Percentiles rank a stretch among this genome's conserved stretches.
Evolutionary conservation across 2,329 filamentous ascomycete species (phyloP).

Genomic region (Thermothelomyces thermophilus): DNA sequence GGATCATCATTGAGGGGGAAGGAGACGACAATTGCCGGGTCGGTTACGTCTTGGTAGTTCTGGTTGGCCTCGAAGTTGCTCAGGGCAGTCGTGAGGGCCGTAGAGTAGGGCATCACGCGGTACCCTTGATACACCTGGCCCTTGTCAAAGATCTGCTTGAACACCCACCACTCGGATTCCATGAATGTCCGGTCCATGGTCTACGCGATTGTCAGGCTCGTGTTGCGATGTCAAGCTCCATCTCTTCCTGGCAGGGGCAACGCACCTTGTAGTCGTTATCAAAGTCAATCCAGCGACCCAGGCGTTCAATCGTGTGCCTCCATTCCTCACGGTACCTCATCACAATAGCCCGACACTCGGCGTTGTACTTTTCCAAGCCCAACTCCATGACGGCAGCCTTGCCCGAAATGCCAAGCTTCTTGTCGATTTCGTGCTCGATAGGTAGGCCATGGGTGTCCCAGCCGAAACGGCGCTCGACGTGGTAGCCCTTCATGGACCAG

Average conservation of each 20-base stretch:
- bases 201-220: constrained; percentile 36
- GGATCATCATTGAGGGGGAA: constrained; percentile 78
- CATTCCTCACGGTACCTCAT: constrained; percentile 87
- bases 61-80: constrained; percentile 93
- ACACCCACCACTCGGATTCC: constrained; percentile 96
- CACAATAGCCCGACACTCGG: constrained; percentile 84
- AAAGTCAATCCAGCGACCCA: constrained; percentile 96
- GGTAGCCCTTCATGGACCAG: constrained; percentile 94
- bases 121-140: constrained; percentile 83
- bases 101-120: constrained; percentile 92
- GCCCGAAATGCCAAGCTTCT: constrained; percentile 79
- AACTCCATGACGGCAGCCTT: constrained; percentile 81
- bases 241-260: neutral
- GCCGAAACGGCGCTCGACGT: constrained; percentile 87
- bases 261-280: constrained; percentile 89
- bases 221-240: neutral
- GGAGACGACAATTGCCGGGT: constrained; percentile 81
- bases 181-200: constrained; percentile 95
- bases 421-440: constrained; percentile 96
- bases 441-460: constrained; percentile 94
- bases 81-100: constrained; percentile 77
- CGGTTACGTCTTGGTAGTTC: constrained; percentile 89
- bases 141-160: constrained; percentile 89
- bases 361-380: constrained; percentile 84
- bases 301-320: constrained; percentile 77